These are phyloP conservation scores for Phytophthora crassamura DNA, from an alignment of 352 stramenopile species.

Conservation along the genomic window DNA sequence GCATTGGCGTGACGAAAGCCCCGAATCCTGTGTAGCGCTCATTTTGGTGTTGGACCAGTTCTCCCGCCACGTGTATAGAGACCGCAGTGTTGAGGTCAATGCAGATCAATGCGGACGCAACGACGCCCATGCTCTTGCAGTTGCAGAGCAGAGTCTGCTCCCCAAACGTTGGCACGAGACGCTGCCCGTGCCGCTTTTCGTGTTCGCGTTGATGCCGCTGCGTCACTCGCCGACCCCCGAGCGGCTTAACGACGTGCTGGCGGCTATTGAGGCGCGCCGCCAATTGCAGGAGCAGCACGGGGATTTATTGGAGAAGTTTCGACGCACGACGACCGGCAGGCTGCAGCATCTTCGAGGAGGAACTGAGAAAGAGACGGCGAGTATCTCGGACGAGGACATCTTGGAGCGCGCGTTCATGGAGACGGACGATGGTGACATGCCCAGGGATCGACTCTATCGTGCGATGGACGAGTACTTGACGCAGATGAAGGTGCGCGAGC, in stretches of 20 bases:
- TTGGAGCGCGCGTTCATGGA: slow-evolving; percentile 68
- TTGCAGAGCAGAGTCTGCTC: slow-evolving; percentile 57
- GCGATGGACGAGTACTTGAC: slow-evolving; percentile 78
- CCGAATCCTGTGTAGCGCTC: slow-evolving; percentile 67
- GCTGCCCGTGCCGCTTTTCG: slow-evolving; percentile 63
- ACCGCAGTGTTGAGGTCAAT: slow-evolving; percentile 27
- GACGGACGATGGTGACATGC: slow-evolving; percentile 77
- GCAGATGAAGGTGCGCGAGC: slow-evolving; percentile 45
- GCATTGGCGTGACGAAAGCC: slow-evolving; percentile 44
- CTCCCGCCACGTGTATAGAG: slow-evolving; percentile 80
- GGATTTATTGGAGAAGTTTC: slow-evolving; percentile 84
- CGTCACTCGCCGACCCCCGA: slow-evolving; percentile 79
- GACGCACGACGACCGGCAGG: slow-evolving; percentile 79
- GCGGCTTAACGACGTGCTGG: slow-evolving; percentile 59
- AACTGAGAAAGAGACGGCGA: slow-evolving; percentile 23
- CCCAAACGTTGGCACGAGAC: slow-evolving; percentile 54
- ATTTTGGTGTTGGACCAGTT: slow-evolving; percentile 91
- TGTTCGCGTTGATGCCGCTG: slow-evolving; percentile 89
- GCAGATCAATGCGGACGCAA: slow-evolving; percentile 42
- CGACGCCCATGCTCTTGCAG: slow-evolving; percentile 50
- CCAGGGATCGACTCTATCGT: slow-evolving; percentile 68
- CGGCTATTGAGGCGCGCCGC: slow-evolving; percentile 54
- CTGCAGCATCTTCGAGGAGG: slow-evolving; percentile 58
- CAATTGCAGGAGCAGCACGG: slow-evolving; percentile 54
- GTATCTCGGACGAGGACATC: slow-evolving; percentile 65